Percentiles rank a stretch among this genome's conserved stretches.
Evolutionary conservation across 108 stramenopile genomes (phyloP).

Genomic region (Pseudonitzschia delicatissima): DNA sequence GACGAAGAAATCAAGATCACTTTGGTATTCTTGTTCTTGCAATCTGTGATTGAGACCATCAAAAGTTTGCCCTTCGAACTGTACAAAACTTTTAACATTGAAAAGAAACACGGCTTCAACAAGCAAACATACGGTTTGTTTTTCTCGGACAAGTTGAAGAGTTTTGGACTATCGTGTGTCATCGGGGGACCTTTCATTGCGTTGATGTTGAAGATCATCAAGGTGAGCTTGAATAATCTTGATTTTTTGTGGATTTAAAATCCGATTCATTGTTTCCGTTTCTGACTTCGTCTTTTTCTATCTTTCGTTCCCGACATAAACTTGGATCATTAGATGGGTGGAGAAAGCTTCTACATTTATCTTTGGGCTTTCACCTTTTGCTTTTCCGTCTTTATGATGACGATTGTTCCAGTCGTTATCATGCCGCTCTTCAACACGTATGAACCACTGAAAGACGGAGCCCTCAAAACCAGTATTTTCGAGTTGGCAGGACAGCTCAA

Average conservation of each 20-base stretch:
- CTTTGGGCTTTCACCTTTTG: constrained; percentile 92
- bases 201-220: constrained; percentile 83
- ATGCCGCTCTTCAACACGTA: constrained; percentile 99
- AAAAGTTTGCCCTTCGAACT: constrained; percentile 84
- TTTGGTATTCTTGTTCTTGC: constrained; percentile 75
- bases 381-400: constrained; percentile 90
- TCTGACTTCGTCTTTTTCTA: constrained; percentile 8
- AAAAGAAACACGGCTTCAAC: constrained; percentile 98
- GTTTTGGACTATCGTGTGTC: constrained; percentile 65
- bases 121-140: constrained; percentile 88
- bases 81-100: constrained; percentile 92
- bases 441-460: constrained; percentile 88
- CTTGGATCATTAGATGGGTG: constrained; percentile 31
- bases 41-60: constrained; percentile 70
- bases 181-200: constrained; percentile 91
- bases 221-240: too few species aligned
- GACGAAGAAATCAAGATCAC: constrained; percentile 82
- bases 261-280: too few species aligned
- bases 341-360: constrained; percentile 92
- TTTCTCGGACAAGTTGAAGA: constrained; percentile 91
- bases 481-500: constrained; percentile 80
- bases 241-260: too few species aligned
- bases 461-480: constrained; percentile 86
- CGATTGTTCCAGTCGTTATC: constrained; percentile 91
- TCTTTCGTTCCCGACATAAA: not conserved